Conservation (phyloP, 495 filamentous ascomycete genomes). For the Aspergillus incahuasiensis region DNA sequence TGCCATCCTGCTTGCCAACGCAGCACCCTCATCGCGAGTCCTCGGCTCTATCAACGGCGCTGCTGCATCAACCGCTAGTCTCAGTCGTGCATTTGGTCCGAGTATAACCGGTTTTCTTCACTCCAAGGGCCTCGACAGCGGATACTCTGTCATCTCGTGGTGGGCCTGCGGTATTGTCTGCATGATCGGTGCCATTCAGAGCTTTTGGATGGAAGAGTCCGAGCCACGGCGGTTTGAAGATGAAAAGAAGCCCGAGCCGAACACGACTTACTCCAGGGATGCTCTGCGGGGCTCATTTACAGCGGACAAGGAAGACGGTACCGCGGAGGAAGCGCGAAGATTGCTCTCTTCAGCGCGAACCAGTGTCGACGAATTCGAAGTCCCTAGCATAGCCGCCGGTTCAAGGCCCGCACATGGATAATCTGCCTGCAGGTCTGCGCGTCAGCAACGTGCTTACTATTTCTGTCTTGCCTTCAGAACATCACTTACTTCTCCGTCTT, state of each 20-base stretch:
- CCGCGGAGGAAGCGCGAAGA: constrained; percentile 35
- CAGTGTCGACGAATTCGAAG: constrained; percentile 37
- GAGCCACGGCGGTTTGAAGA: constrained; percentile 30
- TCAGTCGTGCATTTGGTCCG: constrained; percentile 82
- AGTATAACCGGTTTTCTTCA: constrained; percentile 84
- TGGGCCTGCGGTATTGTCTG: constrained; percentile 81
- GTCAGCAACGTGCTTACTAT: not conserved
- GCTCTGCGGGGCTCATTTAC: constrained; percentile 19
- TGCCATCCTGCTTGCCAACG: constrained; percentile 78
- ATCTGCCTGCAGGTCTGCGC: not conserved
- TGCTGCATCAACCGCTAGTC: constrained; percentile 83
- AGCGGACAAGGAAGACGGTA: constrained; percentile 22
- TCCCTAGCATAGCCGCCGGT: constrained; percentile 19
- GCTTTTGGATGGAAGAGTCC: constrained; percentile 49
- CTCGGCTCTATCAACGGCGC: constrained; percentile 89
- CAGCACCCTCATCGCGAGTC: constrained; percentile 71
- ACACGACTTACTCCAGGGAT: constrained; percentile 1
- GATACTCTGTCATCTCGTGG: constrained; percentile 85
- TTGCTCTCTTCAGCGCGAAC: constrained; percentile 39
- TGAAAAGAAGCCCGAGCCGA: constrained; percentile 21
- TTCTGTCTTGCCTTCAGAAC: constrained; percentile 1
- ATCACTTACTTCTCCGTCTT: constrained; percentile 3
- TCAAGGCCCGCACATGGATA: constrained; percentile 5
- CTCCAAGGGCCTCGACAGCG: constrained; percentile 67
- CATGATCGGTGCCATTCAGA: constrained; percentile 60